phyloP scores from a whole-genome alignment of 768 basidiomycete species.

The Clavulina sp. region DNA sequence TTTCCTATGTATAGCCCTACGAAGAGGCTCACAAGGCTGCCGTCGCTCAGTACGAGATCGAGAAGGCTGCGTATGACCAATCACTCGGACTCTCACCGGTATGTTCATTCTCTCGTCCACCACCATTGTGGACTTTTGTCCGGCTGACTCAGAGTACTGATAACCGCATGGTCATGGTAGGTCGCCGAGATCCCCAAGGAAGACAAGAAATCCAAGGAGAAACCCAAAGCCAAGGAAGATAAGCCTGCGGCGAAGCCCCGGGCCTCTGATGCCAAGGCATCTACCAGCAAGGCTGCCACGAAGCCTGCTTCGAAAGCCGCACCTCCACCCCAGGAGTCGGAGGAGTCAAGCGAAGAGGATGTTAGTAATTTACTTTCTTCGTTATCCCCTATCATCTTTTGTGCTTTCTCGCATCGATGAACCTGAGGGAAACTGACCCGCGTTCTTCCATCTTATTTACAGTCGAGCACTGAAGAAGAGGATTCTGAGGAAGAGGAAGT shows the following conservation, averaged over 20 bases:
- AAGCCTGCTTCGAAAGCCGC: slow-evolving; percentile 24
- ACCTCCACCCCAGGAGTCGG: slow-evolving; percentile 5
- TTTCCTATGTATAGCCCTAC: slow-evolving; percentile 29
- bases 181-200: neutral
- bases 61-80: slow-evolving; percentile 46
- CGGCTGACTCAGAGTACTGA: slow-evolving; percentile 12
- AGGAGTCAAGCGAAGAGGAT: slow-evolving; percentile 14
- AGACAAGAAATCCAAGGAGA: neutral
- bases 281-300: slow-evolving; percentile 12
- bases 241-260: neutral
- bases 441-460: too few relatives aligned
- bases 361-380: slow-evolving; percentile 19
- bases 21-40: slow-evolving; percentile 15
- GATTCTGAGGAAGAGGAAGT: slow-evolving; percentile 3
- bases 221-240: neutral
- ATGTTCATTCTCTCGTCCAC: neutral
- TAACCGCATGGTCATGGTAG: neutral
- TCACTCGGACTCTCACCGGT: neutral
- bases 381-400: neutral
- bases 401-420: neutral
- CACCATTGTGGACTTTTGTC: too few relatives aligned
- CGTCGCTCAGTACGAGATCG: slow-evolving; percentile 26
- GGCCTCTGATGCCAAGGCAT: neutral
- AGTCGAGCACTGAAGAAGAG: too few relatives aligned
- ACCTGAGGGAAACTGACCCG: slow-evolving; percentile 20